Conservation (phyloP, 2,329 filamentous ascomycete species). For the Aspergillus flavus region DNA sequence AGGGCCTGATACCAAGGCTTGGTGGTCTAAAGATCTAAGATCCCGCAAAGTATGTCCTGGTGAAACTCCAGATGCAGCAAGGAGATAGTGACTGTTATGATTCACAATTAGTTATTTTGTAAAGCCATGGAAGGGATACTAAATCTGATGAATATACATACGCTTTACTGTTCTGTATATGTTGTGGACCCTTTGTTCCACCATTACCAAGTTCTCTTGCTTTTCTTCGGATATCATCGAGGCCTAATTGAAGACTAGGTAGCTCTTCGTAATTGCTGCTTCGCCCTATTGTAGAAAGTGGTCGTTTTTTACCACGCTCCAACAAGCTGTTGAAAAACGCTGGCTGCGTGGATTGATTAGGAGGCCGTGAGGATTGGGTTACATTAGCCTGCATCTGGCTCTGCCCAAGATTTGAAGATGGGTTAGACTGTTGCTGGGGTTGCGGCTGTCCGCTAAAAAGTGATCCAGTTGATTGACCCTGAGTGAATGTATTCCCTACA, state of each 20-base stretch:
- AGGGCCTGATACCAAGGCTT: slow-evolving; percentile 54
- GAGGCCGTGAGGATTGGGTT: slow-evolving; percentile 28
- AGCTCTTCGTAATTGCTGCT: slow-evolving; percentile 69
- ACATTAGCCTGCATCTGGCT: slow-evolving; percentile 26
- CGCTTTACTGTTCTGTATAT: slow-evolving; percentile 54
- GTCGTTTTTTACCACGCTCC: slow-evolving; percentile 67
- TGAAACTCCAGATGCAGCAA: slow-evolving; percentile 91
- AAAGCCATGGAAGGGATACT: background rate
- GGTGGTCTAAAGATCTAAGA: slow-evolving; percentile 76
- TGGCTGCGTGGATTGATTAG: slow-evolving; percentile 48
- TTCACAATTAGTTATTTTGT: background rate
- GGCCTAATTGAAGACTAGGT: slow-evolving; percentile 84
- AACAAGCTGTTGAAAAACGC: slow-evolving; percentile 67
- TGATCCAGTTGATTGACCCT: slow-evolving; percentile 26
- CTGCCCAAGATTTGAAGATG: slow-evolving; percentile 33
- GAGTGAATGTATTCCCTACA: slow-evolving; percentile 30
- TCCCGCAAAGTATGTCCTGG: slow-evolving; percentile 84
- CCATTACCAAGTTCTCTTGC: slow-evolving; percentile 77
- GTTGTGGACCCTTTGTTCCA: slow-evolving; percentile 49
- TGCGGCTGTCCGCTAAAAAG: slow-evolving; percentile 30
- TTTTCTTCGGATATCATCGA: slow-evolving; percentile 79
- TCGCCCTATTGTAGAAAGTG: slow-evolving; percentile 64
- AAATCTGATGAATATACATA: slow-evolving; percentile 38
- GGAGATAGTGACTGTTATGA: slow-evolving; percentile 74
- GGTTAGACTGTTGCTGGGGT: slow-evolving; percentile 28